Evolutionary conservation across 2,329 filamentous ascomycete species (phyloP), one percentile per base, ranked within the genome.

Genomic region (Westerdykella ornata): DNA sequence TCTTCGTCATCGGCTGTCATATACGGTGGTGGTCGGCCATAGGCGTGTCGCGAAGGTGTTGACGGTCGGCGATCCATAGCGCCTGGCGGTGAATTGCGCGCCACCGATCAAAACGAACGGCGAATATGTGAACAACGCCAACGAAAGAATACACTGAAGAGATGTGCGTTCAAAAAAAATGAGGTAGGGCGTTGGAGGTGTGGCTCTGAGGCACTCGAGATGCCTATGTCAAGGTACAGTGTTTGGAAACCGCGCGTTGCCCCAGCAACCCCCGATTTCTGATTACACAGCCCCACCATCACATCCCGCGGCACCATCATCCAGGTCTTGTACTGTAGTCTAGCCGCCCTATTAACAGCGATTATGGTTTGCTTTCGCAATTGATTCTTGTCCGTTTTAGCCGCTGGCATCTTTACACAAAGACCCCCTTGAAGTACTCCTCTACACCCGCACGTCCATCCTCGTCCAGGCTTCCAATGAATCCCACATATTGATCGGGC

Each of bases 401-500:
- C 8, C 22, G 7, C 3, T 26, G 8, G 7, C 22, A 26, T 26
- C 12, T 7, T 26, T 33, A 33, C 14, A 46, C 44, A n/a, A 65
- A 47, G 14, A 65, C 49, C 0, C 62, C 60, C 35, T 35, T 42
- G 31, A 65, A 64, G 37, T 62, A 67, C 33, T 31, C 39, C 42
- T 65, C 61, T 13, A 66, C 47, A 1, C 53, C 61, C 18, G 41
- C 37, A 30, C 46, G 48, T 0, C 58, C 60, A 38, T 57, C 56
- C 43, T 51, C 55, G 26, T 67, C 62, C 35, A 68, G 19, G 19
- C 59, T 59, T 4, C 68, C 68, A 15, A 75, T 51, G 38, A 56
- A 66, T 0, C 66, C 72, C 22, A 85, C 74, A 60, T 86, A 81
- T 56, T 83, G 80, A 66, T 87, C 84, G 2, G 83, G 84, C 37